phyloP scores from a whole-genome alignment of 768 basidiomycete genomes.

The Rhodocollybia butyracea region DNA sequence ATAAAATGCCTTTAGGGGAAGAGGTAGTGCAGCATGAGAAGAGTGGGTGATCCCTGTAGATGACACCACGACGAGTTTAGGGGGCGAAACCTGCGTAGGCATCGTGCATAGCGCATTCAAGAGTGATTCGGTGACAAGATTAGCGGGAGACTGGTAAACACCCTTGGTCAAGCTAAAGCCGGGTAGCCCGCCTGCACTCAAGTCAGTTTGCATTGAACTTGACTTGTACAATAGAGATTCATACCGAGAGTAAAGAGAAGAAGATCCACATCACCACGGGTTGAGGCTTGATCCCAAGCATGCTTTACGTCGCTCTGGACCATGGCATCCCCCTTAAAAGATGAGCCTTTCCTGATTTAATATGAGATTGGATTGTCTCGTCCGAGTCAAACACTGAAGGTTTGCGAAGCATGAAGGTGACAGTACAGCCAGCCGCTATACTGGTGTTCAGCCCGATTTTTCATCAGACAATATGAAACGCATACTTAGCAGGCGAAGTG shows the following conservation, averaged over 20 bases:
- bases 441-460: background rate
- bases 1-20: constrained; percentile 48
- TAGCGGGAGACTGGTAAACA: constrained; percentile 41
- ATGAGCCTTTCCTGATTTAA: constrained; percentile 48
- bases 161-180: constrained; percentile 47
- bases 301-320: constrained; percentile 45
- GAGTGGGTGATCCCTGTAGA: constrained; percentile 47
- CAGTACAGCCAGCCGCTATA: constrained; percentile 53
- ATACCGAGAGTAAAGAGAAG: background rate
- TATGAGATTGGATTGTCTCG: constrained; percentile 44
- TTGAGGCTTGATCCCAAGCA: constrained; percentile 46
- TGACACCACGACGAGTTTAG: constrained; percentile 53
- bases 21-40: constrained; percentile 44
- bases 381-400: constrained; percentile 52
- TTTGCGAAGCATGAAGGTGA: constrained; percentile 62
- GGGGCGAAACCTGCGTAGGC: constrained; percentile 35
- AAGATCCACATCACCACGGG: constrained; percentile 38
- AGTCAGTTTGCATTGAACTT: no score
- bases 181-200: constrained; percentile 45
- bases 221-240: no score
- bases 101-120: constrained; percentile 55
- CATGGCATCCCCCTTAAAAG: constrained; percentile 62
- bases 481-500: constrained; percentile 46
- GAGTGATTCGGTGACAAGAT: constrained; percentile 58
- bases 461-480: background rate